Base-by-base conservation (phyloP, 305 asterid species). In the Fraxinus ornus region DNA sequence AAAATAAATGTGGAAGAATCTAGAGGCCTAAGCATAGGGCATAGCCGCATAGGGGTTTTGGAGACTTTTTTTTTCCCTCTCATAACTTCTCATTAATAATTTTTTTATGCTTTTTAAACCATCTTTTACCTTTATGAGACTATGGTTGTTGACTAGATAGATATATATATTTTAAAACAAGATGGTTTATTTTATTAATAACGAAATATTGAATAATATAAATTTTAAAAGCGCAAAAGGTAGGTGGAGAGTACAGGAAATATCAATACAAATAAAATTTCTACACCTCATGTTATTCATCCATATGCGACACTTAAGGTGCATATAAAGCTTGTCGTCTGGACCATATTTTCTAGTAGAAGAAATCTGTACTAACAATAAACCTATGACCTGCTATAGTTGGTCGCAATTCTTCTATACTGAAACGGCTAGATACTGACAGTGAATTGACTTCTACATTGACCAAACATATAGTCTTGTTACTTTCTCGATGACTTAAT, bases 1-100 rank as follows among this genome's bases (percentile, higher is more conserved):
- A 21, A 41, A 62, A 62, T 62, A 62, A 62, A 62, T 12, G 70
- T 22, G 28, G 26, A 57, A 68, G 84, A 77, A 44, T 84, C 83
- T 84, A 81, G 72, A 64, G 41, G 76, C 79, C 84, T 75, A 82
- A 60, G 78, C 76, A 75, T 78, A 62, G 75, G 81, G 32, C 30
- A 17, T 78, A 19, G 66, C 35, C 35, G 35, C 35, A 32, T 32
- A 32, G 35, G 68, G 79, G 60, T 72, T 60, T 84, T 72, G 41
- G 68, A 57, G 68, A 57, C 26, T n/a, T n/a, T n/a, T 49, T 49
- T 13, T 49, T 15, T 3, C 15, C 52, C 26, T 57, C 22, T 57
- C 66, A 6, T 2, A 57, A 15, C 60, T 49, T 49, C 60, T 49
- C 60, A 13, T 49, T 49, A 49, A 3, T 47, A 47, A 47, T 44